Conservation (phyloP, 305 asterid species). For the Rubia balearica region DNA sequence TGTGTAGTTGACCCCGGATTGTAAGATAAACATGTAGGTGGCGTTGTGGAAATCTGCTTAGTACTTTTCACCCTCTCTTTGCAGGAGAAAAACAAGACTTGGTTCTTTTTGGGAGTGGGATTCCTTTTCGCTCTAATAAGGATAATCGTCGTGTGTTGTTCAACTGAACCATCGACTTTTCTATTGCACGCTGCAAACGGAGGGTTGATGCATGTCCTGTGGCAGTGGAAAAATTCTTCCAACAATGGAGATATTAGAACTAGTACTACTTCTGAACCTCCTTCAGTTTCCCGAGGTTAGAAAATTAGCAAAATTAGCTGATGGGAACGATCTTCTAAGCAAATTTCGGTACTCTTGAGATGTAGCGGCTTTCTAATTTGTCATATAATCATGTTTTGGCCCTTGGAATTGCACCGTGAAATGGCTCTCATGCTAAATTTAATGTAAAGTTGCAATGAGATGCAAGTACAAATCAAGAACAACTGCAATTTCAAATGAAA, state of each 20-base stretch:
- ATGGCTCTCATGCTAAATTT: neutral
- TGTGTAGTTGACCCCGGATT: too few relatives aligned
- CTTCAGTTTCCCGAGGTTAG: conserved; percentile 13
- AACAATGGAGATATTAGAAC: conserved; percentile 13
- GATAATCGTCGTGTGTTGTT: conserved; percentile 21
- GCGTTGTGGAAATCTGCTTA: neutral
- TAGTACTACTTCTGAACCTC: conserved; percentile 22
- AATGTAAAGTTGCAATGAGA: neutral
- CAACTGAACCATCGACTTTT: conserved; percentile 28
- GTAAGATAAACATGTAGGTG: neutral
- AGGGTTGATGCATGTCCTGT: conserved; percentile 48
- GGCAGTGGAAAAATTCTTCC: conserved; percentile 35
- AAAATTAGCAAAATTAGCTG: neutral
- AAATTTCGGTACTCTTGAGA: neutral
- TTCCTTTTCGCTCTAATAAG: conserved; percentile 43
- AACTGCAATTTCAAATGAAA: neutral
- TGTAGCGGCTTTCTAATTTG: neutral
- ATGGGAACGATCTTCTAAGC: neutral
- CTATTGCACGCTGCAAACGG: conserved; percentile 54
- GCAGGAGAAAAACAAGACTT: conserved; percentile 33
- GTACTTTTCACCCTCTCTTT: conserved; percentile 16
- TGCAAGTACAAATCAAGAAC: neutral
- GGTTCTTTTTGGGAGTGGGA: conserved; percentile 35
- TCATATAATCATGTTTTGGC: neutral
- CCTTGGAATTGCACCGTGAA: neutral